Percentiles rank a stretch among this genome's conserved stretches.
Evolutionary conservation across 805 yeast genomes (phyloP).

Genomic region (Ogataea methanolica): DNA sequence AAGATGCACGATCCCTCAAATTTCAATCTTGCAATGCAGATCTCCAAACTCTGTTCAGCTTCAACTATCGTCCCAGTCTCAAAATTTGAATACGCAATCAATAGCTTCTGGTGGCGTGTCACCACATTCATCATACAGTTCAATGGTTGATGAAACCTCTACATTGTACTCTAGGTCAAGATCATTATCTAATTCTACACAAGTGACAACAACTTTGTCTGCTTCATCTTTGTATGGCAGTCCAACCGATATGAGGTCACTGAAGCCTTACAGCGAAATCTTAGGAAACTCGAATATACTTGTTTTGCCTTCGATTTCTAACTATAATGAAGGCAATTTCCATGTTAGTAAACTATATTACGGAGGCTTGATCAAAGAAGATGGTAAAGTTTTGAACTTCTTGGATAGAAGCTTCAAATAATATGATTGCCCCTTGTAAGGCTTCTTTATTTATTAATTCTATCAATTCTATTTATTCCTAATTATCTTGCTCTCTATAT

Average conservation of each 20-base stretch:
- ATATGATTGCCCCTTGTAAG: conserved; percentile 13
- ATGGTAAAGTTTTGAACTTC: conserved; percentile 11
- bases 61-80: too few relatives aligned
- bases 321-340: not conserved
- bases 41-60: too few relatives aligned
- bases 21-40: too few relatives aligned
- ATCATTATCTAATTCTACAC: too few relatives aligned
- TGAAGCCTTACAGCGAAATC: not conserved
- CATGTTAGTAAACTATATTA: conserved; percentile 1
- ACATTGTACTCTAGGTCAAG: too few relatives aligned
- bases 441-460: not conserved
- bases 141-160: too few relatives aligned
- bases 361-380: conserved; percentile 8
- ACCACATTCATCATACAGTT: too few relatives aligned
- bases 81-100: too few relatives aligned
- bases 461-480: not conserved
- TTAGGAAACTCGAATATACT: not conserved
- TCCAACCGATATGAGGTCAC: not conserved
- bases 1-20: too few relatives aligned
- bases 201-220: not conserved
- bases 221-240: not conserved
- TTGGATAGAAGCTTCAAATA: conserved; percentile 11
- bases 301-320: not conserved
- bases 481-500: not conserved
- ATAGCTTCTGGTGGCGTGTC: too few relatives aligned